Conservation (phyloP, 2,329 filamentous ascomycete genomes). For the Fusarium graminum region DNA sequence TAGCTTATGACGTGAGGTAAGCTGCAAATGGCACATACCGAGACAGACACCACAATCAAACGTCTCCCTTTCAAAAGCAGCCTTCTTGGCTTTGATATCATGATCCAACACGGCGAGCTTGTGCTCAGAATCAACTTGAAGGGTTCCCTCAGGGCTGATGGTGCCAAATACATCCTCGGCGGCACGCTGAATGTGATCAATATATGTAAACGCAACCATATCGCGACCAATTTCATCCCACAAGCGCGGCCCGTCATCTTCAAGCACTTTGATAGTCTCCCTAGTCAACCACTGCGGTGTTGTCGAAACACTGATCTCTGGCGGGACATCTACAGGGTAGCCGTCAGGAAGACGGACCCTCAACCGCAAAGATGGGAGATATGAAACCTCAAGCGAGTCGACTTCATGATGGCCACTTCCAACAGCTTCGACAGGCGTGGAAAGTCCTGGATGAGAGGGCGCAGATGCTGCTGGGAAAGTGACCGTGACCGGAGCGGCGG, state of each 20-base stretch:
- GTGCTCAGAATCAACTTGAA: constrained; percentile 67
- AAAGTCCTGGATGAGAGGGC: constrained; percentile 31
- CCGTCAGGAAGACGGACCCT: constrained; percentile 67
- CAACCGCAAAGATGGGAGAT: constrained; percentile 70
- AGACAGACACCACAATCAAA: constrained; percentile 91
- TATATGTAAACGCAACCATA: constrained; percentile 71
- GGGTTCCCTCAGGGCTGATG: constrained; percentile 60
- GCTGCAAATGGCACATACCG: constrained; percentile 57
- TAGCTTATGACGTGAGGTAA: background rate
- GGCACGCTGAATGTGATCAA: constrained; percentile 72
- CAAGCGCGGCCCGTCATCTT: constrained; percentile 63
- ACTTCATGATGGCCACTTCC: constrained; percentile 43
- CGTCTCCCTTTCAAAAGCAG: constrained; percentile 83
- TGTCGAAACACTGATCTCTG: constrained; percentile 64
- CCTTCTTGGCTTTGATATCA: constrained; percentile 78
- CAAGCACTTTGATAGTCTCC: constrained; percentile 62
- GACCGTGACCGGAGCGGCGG: constrained; percentile 67
- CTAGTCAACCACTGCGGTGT: constrained; percentile 69
- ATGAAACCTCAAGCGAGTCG: constrained; percentile 65
- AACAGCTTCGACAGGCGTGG: constrained; percentile 12
- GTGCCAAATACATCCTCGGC: constrained; percentile 73
- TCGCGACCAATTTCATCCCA: constrained; percentile 74
- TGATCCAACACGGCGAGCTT: constrained; percentile 83
- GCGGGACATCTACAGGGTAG: constrained; percentile 69
- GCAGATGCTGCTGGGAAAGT: constrained; percentile 64